Base-by-base conservation (phyloP, 1,139 yeast species). In the Magnusiomyces tetraspermus region DNA sequence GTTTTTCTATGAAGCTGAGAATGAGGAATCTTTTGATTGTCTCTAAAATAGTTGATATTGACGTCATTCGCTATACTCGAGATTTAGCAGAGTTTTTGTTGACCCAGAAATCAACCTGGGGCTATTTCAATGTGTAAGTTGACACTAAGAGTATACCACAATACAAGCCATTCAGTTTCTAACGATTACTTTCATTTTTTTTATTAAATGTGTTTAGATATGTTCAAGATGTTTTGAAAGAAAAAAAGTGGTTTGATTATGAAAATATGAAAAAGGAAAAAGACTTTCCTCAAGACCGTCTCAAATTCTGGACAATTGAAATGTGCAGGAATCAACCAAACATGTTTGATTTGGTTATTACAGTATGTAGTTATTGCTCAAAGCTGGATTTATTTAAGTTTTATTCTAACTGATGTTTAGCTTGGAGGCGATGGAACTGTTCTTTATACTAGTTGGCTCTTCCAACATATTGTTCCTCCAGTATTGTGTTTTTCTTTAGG, bases 391-490 rank as follows among this genome's bases (percentile, higher is more conserved):
- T 11, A 28, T 28, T 28, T 28, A 28, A 28, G 33, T 6, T 8
- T 8, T 8, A 28, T 36, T 31, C 37, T 8, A 3, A n/a, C n/a
- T 3, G 2, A n/a, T 36, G 42, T 46, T 33, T 50, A 58, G 55
- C 66, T 87, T 45, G 96, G 96, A 22, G 96, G 96, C 2, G 96
- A 88, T 65, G 96, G 96, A 2, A 88, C 96, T 0, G 89, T 87
- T 49, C 70, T 88, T 31, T 87, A 82, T 66, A 79, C 86, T 53
- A 73, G 78, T 38, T 74, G 79, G 74, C 61, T 77, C 15, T 77
- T 77, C 59, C 89, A 85, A 67, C 75, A 77, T 23, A 72, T 75
- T 30, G 95, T 86, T 2, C 96, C 96, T 0, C 96, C 96, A 0
- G 86, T 88, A 1, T 69, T 88, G 44, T 79, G 90, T 50, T 88